Evolutionary conservation across 805 yeast genomes (phyloP).

Genomic region (Cyberlindnera nakhonratchasimensis): DNA sequence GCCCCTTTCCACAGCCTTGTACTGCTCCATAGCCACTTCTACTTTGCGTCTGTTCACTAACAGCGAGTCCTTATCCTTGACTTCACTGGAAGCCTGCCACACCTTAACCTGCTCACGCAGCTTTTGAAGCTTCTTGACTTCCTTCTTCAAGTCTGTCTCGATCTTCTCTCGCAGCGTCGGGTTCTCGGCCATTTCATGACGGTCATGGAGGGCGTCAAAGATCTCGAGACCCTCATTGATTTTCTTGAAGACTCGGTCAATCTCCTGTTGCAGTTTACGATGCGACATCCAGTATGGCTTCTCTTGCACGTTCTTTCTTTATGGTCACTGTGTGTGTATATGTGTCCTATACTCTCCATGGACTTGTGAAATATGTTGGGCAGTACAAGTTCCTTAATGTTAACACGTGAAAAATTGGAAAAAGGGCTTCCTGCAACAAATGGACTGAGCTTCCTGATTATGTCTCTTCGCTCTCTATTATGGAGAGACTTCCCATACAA

Average conservation of each 20-base stretch:
- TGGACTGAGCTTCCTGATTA: too few species aligned
- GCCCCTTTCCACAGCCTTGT: slow-evolving; percentile 88
- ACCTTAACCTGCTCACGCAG: slow-evolving; percentile 91
- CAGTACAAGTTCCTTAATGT: background rate
- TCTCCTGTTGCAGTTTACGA: slow-evolving; percentile 47
- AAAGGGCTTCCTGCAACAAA: too few species aligned
- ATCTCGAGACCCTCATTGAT: slow-evolving; percentile 85
- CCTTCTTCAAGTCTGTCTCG: slow-evolving; percentile 88
- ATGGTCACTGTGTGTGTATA: too few species aligned
- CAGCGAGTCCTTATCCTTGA: slow-evolving; percentile 80
- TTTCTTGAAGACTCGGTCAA: slow-evolving; percentile 86
- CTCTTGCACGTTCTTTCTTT: background rate
- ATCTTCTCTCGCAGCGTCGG: slow-evolving; percentile 87
- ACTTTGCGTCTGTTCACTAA: slow-evolving; percentile 71
- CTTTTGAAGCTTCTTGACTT: slow-evolving; percentile 90
- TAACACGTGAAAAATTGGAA: background rate
- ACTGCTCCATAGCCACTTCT: slow-evolving; percentile 86
- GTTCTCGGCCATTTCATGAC: slow-evolving; percentile 74
- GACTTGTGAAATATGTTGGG: background rate
- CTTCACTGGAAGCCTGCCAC: slow-evolving; percentile 87
- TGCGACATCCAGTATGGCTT: slow-evolving; percentile 21
- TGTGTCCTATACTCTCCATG: background rate
- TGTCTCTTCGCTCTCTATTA: background rate
- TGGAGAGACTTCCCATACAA: background rate
- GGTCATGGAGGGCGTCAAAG: slow-evolving; percentile 82